A percentile compares a stretch with the other conserved stretches of the same genome.
These are phyloP conservation scores for Flaveria robusta DNA, from an alignment of 129 eudicot genomes.

Conservation along the genomic window DNA sequence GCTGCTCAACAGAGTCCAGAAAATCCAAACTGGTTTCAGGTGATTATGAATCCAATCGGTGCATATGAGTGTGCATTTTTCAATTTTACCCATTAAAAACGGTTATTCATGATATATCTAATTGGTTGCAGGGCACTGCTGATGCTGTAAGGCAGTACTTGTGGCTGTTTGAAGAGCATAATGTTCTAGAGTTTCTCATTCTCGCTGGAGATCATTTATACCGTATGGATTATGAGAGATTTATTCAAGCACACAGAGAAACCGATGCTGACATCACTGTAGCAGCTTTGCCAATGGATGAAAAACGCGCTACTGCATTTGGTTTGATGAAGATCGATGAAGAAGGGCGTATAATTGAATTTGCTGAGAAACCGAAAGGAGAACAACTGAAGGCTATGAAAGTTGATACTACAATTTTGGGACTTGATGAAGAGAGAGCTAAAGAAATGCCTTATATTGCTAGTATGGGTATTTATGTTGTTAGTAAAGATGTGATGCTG, in stretches of 20 bases:
- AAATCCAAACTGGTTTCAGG: constrained; percentile 99
- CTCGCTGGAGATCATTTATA: constrained; percentile 98
- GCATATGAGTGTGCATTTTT: background rate
- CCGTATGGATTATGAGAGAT: constrained; percentile 93
- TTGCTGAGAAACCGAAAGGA: constrained; percentile 96
- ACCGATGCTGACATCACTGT: constrained; percentile 98
- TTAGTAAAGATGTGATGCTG: constrained; percentile 85
- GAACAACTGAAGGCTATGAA: constrained; percentile 82
- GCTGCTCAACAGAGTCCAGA: constrained; percentile 99
- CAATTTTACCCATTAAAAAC: background rate
- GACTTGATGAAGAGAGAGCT: constrained; percentile 82
- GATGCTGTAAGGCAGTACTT: constrained; percentile 98
- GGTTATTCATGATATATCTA: background rate
- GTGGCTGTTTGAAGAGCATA: constrained; percentile 98
- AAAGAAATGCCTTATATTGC: constrained; percentile 90
- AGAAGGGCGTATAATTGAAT: constrained; percentile 89
- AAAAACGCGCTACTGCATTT: constrained; percentile 94
- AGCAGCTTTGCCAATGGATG: constrained; percentile 98
- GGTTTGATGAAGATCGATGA: constrained; percentile 98
- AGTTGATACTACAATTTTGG: constrained; percentile 84
- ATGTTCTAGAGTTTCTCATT: constrained; percentile 78
- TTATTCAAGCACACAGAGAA: constrained; percentile 95
- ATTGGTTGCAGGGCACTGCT: constrained; percentile 77
- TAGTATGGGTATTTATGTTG: constrained; percentile 86
- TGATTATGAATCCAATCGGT: constrained; percentile 14